These are phyloP conservation scores for Talaromyces sp. DNA, from an alignment of 2,329 filamentous ascomycete species.

Conservation along the genomic window DNA sequence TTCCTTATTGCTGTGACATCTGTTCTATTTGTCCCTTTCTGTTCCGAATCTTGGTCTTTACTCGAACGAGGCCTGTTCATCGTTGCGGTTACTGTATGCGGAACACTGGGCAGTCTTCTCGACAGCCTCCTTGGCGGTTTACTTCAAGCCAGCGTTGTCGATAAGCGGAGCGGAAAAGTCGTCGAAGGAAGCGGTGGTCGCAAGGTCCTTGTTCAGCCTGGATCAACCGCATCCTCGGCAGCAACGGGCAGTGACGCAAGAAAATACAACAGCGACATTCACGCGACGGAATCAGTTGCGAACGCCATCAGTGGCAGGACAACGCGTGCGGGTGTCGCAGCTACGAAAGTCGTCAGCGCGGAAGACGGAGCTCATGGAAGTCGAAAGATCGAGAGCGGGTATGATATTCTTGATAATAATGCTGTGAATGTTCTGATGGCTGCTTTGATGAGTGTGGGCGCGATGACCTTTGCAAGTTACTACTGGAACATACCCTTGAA, in stretches of 20 bases:
- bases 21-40: constrained; percentile 68
- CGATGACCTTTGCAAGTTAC: constrained; percentile 59
- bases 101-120: constrained; percentile 74
- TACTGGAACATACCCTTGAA: constrained; percentile 31
- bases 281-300: constrained; percentile 30
- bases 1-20: constrained; percentile 67
- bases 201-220: constrained; percentile 50
- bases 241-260: constrained; percentile 22
- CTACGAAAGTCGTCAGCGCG: constrained; percentile 19
- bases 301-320: constrained; percentile 32
- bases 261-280: constrained; percentile 28
- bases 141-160: constrained; percentile 81
- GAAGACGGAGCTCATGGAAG: constrained; percentile 51
- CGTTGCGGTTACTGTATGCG: constrained; percentile 65
- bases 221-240: constrained; percentile 27
- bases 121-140: constrained; percentile 85
- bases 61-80: constrained; percentile 53
- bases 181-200: constrained; percentile 79
- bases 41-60: constrained; percentile 37
- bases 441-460: constrained; percentile 71
- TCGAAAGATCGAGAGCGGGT: constrained; percentile 63
- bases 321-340: constrained; percentile 22
- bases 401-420: constrained; percentile 87
- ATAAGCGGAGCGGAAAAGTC: constrained; percentile 79
- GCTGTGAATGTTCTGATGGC: constrained; percentile 95